Percentiles rank a stretch among this genome's conserved stretches.
These are phyloP conservation scores for Protomyces arabidopsidicola DNA, from an alignment of 1,139 yeast genomes.

Conservation along the genomic window DNA sequence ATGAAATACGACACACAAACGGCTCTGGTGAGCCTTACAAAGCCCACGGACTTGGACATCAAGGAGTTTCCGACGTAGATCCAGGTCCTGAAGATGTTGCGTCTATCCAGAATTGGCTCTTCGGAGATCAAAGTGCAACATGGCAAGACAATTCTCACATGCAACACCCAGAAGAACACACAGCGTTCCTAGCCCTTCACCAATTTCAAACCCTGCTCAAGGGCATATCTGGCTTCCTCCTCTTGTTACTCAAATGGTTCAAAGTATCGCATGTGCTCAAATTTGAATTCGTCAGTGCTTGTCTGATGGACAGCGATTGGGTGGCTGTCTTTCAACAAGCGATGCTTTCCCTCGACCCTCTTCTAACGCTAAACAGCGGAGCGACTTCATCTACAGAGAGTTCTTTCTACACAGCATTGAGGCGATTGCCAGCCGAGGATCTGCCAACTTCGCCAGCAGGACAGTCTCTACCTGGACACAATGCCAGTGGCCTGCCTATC, in stretches of 20 bases:
- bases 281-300: constrained; percentile 64
- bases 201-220: constrained; percentile 50
- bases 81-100: background rate
- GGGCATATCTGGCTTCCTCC: constrained; percentile 54
- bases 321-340: constrained; percentile 21
- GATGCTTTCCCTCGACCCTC: constrained; percentile 16
- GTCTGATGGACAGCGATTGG: constrained; percentile 68
- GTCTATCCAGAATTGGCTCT: background rate
- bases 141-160: background rate
- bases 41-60: background rate
- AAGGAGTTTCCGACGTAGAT: background rate
- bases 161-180: background rate
- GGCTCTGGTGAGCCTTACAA: background rate
- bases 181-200: background rate
- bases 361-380: background rate
- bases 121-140: background rate
- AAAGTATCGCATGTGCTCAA: constrained; percentile 71
- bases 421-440: background rate
- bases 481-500: background rate
- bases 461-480: background rate
- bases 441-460: background rate
- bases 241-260: constrained; percentile 66
- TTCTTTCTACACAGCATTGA: background rate
- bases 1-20: background rate
- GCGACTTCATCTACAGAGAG: background rate